These are phyloP conservation scores for Sanghuangporus sanghuang DNA, from an alignment of 1,284 basidiomycete species.

Conservation along the genomic window DNA sequence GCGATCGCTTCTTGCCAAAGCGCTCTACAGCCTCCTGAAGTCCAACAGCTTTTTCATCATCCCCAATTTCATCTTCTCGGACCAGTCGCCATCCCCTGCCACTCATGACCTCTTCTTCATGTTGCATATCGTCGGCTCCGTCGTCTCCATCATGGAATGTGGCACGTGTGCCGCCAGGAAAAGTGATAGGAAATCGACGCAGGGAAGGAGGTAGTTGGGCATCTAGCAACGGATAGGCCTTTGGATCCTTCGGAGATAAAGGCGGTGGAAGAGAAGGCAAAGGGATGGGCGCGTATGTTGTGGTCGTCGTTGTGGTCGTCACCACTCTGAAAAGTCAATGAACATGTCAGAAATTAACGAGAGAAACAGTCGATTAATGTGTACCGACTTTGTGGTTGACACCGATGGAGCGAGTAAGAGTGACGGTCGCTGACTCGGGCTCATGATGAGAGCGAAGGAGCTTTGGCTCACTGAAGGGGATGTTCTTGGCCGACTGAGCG, in stretches of 20 bases:
- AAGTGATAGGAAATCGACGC: slow-evolving; percentile 67
- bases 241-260: slow-evolving; percentile 67
- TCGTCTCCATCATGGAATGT: slow-evolving; percentile 67
- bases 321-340: slow-evolving; percentile 52
- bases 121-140: slow-evolving; percentile 59
- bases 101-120: slow-evolving; percentile 61
- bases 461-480: neutral
- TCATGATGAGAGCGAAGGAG: slow-evolving; percentile 14
- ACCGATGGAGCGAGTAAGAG: slow-evolving; percentile 17
- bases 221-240: slow-evolving; percentile 69
- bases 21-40: slow-evolving; percentile 75
- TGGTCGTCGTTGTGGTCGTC: slow-evolving; percentile 81
- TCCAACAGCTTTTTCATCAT: slow-evolving; percentile 49
- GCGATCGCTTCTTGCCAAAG: slow-evolving; percentile 73
- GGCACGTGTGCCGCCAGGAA: slow-evolving; percentile 72
- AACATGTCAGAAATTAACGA: neutral
- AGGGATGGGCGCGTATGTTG: slow-evolving; percentile 76
- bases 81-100: slow-evolving; percentile 73
- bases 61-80: slow-evolving; percentile 51
- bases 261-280: slow-evolving; percentile 65
- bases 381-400: slow-evolving; percentile 19
- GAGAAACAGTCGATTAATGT: slow-evolving; percentile 4
- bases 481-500: neutral
- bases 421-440: slow-evolving; percentile 15
- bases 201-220: slow-evolving; percentile 64